Base-by-base conservation (phyloP, 176 grass and related monocot species). In the Chrysopogon serrulatus region DNA sequence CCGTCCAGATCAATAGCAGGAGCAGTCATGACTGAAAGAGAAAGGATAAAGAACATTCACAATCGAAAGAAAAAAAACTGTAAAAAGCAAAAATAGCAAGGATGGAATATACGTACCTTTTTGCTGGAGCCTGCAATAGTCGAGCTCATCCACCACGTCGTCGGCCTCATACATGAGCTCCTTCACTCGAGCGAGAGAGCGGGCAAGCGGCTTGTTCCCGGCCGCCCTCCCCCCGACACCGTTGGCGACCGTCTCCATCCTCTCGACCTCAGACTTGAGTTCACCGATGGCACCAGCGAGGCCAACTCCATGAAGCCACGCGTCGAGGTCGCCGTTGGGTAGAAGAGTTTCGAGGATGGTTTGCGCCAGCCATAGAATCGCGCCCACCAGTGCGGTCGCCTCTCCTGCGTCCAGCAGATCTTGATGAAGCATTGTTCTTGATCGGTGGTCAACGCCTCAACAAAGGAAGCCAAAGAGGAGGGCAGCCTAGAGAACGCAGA, bases 111-210 rank as follows among this genome's bases (percentile, higher is more conserved):
- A 23, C 8, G 0, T 70, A 86, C 84, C 77, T 74, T 8, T 68
- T 56, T 80, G 3, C 56, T 74, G 77, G n/a, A n/a, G n/a, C n/a
- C n/a, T n/a, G n/a, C n/a, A n/a, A n/a, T n/a, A n/a, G n/a, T n/a
- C n/a, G n/a, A n/a, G n/a, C n/a, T n/a, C n/a, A n/a, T n/a, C n/a
- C n/a, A n/a, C n/a, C n/a, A n/a, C n/a, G n/a, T n/a, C 65, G 33
- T 88, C 79, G 51, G 86, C 60, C 13, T 84, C 86, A 9, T 77
- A 84, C 9, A 88, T 65, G 16, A 78, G 19, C n/a, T 88, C 86
- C 60, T 31, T 36, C 36, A 88, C 17, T 9, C 36, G 32, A 15
- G 19, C 13, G 33, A 87, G 85, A 1, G 32, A 70, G 13, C 68
- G 41, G 11, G 26, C 12, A 7, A 87, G 21, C 35, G 11, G 16